phyloP scores from a whole-genome alignment of 208 protist species.

The Strigomonas oncopelti region DNA sequence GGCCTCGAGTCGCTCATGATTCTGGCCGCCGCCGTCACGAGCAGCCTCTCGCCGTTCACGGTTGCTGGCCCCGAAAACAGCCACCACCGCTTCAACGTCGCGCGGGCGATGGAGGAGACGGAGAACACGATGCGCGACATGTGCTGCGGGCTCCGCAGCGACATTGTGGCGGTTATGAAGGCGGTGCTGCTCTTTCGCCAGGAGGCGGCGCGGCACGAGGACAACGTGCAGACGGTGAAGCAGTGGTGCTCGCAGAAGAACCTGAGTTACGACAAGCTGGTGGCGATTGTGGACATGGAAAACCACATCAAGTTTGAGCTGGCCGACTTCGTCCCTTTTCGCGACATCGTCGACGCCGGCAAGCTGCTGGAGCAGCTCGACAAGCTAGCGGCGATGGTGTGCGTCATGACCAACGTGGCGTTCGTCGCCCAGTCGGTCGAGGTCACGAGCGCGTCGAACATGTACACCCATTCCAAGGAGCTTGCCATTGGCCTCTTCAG shows the following conservation, averaged over 20 bases:
- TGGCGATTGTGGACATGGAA: constrained; percentile 61
- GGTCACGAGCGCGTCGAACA: constrained; percentile 69
- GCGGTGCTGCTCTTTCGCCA: constrained; percentile 55
- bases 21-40: constrained; percentile 58
- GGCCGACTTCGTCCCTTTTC: constrained; percentile 51
- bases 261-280: constrained; percentile 60
- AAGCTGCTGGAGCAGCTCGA: constrained; percentile 58
- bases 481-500: constrained; percentile 69
- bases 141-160: constrained; percentile 56
- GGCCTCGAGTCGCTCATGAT: constrained; percentile 69
- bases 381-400: constrained; percentile 49
- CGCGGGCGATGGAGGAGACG: constrained; percentile 72
- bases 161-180: constrained; percentile 60
- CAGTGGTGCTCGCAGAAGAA: constrained; percentile 60
- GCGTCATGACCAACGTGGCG: constrained; percentile 56
- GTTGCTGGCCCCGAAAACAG: constrained; percentile 26
- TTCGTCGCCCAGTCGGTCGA: constrained; percentile 51
- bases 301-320: constrained; percentile 75
- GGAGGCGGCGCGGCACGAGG: constrained; percentile 22
- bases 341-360: constrained; percentile 53
- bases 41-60: constrained; percentile 61
- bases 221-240: constrained; percentile 41
- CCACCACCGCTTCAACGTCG: constrained; percentile 36
- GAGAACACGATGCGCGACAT: constrained; percentile 69
- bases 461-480: constrained; percentile 67